phyloP scores from a whole-genome alignment of 2,329 filamentous ascomycete species.

The Nothophaeocryptopus gaeumannii region DNA sequence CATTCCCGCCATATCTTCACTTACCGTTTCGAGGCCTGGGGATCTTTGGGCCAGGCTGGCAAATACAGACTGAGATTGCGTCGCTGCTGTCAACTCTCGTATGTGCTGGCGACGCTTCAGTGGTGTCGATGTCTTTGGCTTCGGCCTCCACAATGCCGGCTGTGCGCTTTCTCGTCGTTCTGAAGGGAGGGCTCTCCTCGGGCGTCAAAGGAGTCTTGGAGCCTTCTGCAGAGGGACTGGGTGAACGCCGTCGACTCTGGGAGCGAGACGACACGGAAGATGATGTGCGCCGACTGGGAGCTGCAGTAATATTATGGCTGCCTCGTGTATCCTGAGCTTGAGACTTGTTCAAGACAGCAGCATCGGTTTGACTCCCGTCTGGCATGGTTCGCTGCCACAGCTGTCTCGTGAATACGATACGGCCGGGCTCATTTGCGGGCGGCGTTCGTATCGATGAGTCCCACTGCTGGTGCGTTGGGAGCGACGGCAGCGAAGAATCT shows the following conservation, averaged over 20 bases:
- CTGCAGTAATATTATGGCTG: slow-evolving; percentile 23
- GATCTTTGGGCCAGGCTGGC: slow-evolving; percentile 69
- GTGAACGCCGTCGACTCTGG: slow-evolving; percentile 24
- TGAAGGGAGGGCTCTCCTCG: slow-evolving; percentile 36
- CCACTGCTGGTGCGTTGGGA: slow-evolving; percentile 18
- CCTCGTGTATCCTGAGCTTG: slow-evolving; percentile 26
- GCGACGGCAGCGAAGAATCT: slow-evolving; percentile 21
- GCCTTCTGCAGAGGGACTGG: slow-evolving; percentile 26
- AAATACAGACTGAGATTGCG: slow-evolving; percentile 60
- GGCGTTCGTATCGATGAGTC: slow-evolving; percentile 9
- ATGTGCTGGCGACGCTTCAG: slow-evolving; percentile 28
- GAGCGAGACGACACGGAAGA: slow-evolving; percentile 32
- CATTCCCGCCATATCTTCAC: slow-evolving; percentile 32
- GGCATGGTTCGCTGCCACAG: slow-evolving; percentile 39
- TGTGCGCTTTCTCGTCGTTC: slow-evolving; percentile 34
- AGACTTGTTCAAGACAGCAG: slow-evolving; percentile 34
- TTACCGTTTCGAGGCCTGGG: slow-evolving; percentile 68
- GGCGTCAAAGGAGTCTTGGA: slow-evolving; percentile 37
- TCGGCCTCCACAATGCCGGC: slow-evolving; percentile 32
- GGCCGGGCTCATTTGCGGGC: slow-evolving; percentile 27
- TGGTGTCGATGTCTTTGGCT: slow-evolving; percentile 29
- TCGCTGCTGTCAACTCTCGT: slow-evolving; percentile 38
- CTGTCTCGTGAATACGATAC: slow-evolving; percentile 38
- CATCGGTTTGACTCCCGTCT: slow-evolving; percentile 28
- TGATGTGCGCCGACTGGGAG: slow-evolving; percentile 28